Evolutionary conservation across 371 early-diverging fungal species (phyloP).

Genomic region (Choanephora cucurbitarum): DNA sequence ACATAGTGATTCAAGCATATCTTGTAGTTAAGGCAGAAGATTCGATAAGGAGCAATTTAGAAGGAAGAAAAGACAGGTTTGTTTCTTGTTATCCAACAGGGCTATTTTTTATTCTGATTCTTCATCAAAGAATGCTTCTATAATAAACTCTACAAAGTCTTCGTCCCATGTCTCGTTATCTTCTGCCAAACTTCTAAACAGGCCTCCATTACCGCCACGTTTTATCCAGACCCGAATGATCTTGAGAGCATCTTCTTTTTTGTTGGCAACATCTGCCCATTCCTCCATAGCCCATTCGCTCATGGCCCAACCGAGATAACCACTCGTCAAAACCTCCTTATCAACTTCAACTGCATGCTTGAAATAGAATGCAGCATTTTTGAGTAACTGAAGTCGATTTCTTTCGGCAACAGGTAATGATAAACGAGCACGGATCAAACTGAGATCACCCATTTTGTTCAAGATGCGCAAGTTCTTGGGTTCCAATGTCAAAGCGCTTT

Average conservation of each 20-base stretch:
- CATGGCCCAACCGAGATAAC: conserved; percentile 46
- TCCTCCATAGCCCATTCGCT: conserved; percentile 43
- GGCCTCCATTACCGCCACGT: conserved; percentile 35
- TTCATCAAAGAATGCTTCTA: conserved; percentile 32
- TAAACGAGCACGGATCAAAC: conserved; percentile 51
- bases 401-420: conserved; percentile 51
- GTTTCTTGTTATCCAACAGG: too few relatives aligned
- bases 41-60: too few relatives aligned
- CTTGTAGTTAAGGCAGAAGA: too few relatives aligned
- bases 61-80: too few relatives aligned
- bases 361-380: conserved; percentile 55
- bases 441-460: conserved; percentile 63
- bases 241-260: conserved; percentile 34
- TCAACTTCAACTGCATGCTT: conserved; percentile 44
- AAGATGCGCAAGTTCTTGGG: conserved; percentile 56
- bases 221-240: conserved; percentile 42
- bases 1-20: too few relatives aligned
- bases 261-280: conserved; percentile 32
- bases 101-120: conserved; percentile 13
- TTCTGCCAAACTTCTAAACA: conserved; percentile 39
- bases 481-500: conserved; percentile 50
- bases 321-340: conserved; percentile 37
- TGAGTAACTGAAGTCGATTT: conserved; percentile 53
- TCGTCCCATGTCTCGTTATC: conserved; percentile 41
- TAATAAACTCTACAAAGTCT: conserved; percentile 42